These are phyloP conservation scores for Beauveria australis DNA, from an alignment of 2,329 filamentous ascomycete species.

Conservation along the genomic window DNA sequence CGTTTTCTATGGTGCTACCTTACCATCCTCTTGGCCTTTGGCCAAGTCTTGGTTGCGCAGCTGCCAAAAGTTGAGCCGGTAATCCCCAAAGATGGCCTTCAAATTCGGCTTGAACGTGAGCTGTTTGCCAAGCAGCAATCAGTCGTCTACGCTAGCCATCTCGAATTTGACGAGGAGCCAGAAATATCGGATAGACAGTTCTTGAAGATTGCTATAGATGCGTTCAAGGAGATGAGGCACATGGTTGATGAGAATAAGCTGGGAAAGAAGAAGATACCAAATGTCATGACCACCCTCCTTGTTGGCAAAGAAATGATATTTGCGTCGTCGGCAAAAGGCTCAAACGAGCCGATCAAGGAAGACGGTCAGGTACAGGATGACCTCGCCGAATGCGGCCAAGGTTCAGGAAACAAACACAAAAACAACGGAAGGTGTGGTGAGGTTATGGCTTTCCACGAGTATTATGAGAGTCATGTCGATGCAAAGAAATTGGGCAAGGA, in stretches of 20 bases:
- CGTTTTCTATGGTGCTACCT: background rate
- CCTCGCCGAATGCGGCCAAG: background rate
- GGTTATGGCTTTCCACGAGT: background rate
- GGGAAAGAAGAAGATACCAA: background rate
- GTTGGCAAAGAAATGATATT: background rate
- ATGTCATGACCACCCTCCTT: background rate
- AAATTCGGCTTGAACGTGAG: background rate
- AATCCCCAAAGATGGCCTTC: background rate
- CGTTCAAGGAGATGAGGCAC: background rate
- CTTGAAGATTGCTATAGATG: background rate
- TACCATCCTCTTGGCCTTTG: background rate
- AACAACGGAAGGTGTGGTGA: background rate
- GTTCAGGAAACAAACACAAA: background rate
- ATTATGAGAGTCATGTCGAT: background rate
- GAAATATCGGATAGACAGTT: background rate
- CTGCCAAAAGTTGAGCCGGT: background rate
- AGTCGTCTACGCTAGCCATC: background rate
- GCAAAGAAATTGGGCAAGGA: background rate
- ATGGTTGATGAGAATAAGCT: background rate
- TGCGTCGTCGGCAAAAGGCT: background rate
- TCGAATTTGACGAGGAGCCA: background rate
- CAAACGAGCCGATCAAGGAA: background rate
- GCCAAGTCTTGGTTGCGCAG: background rate
- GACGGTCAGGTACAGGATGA: background rate
- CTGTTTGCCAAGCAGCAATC: background rate